These are phyloP conservation scores for Calocybe cyanea DNA, from an alignment of 768 basidiomycete genomes.

Conservation along the genomic window DNA sequence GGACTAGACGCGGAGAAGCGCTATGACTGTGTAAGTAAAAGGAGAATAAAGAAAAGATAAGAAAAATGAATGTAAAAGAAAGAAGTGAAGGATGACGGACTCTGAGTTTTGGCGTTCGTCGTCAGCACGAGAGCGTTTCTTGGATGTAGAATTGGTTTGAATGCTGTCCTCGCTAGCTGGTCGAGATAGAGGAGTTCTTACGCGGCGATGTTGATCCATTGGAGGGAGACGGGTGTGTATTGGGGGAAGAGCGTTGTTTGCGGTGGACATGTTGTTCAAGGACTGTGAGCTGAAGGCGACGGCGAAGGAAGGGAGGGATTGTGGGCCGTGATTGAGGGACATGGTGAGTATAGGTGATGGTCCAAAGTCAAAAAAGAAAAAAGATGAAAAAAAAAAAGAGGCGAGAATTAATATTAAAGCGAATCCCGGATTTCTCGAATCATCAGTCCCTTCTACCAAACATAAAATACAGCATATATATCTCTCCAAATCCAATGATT, in stretches of 20 bases:
- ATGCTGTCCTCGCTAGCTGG: conserved; percentile 27
- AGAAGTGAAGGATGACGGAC: conserved; percentile 33
- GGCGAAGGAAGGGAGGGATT: conserved; percentile 76
- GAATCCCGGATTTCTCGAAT: conserved; percentile 23
- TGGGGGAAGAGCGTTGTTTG: conserved; percentile 61
- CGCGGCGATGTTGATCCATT: conserved; percentile 27
- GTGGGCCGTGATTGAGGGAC: conserved; percentile 42
- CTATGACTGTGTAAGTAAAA: conserved; percentile 16
- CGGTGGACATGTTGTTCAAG: conserved; percentile 43
- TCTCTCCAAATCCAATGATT: too few species aligned
- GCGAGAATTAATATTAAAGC: conserved; percentile 20
- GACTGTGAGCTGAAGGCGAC: conserved; percentile 66
- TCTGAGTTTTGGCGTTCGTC: conserved; percentile 38
- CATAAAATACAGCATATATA: too few species aligned
- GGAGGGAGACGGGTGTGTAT: conserved; percentile 46
- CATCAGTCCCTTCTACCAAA: conserved; percentile 12
- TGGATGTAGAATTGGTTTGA: conserved; percentile 16
- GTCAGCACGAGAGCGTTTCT: conserved; percentile 47
- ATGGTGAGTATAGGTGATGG: conserved; percentile 22
- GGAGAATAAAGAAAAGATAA: conserved; percentile 9
- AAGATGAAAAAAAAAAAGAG: too few species aligned
- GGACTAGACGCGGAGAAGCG: conserved; percentile 42
- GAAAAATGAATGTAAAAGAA: conserved; percentile 12
- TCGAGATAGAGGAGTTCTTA: conserved; percentile 29
- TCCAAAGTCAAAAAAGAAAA: too few species aligned